Percentiles rank a stretch among this genome's conserved stretches.
These are phyloP conservation scores for Camelina neglecta DNA, from an alignment of 345 rosid species.

Conservation along the genomic window DNA sequence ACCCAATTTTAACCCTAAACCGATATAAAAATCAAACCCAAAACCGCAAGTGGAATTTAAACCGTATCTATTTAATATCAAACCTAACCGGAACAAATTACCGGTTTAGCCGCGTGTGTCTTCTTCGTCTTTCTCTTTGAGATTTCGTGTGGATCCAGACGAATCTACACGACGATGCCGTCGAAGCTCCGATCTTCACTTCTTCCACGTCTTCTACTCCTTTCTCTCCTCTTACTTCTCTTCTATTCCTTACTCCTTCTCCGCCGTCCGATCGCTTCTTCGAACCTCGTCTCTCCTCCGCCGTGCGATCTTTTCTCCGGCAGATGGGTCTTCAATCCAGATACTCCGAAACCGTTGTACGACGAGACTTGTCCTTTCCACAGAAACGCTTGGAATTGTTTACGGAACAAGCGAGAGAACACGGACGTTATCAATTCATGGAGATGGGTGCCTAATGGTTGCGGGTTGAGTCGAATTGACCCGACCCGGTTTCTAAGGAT, in stretches of 20 bases:
- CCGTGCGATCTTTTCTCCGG: slow-evolving; percentile 81
- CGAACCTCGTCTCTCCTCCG: slow-evolving; percentile 34
- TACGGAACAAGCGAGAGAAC: slow-evolving; percentile 66
- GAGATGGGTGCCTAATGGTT: slow-evolving; percentile 78
- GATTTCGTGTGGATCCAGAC: slow-evolving; percentile 39
- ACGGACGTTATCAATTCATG: slow-evolving; percentile 77
- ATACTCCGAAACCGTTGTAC: slow-evolving; percentile 54
- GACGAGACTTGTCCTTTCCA: slow-evolving; percentile 91
- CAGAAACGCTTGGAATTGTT: slow-evolving; percentile 92
- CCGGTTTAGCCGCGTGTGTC: slow-evolving; percentile 18
- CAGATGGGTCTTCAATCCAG: slow-evolving; percentile 60
- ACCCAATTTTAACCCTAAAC: background rate
- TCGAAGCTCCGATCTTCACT: slow-evolving; percentile 59
- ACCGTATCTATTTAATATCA: background rate
- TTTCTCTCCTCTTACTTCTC: slow-evolving; percentile 61
- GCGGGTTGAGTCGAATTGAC: slow-evolving; percentile 63
- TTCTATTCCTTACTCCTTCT: slow-evolving; percentile 52
- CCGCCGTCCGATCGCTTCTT: slow-evolving; percentile 37
- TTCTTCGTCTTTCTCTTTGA: slow-evolving; percentile 6
- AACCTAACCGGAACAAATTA: slow-evolving; percentile 2
- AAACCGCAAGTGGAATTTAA: background rate
- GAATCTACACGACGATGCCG: slow-evolving; percentile 51
- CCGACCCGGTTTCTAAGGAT: slow-evolving; percentile 59
- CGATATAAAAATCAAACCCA: background rate
- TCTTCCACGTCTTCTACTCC: slow-evolving; percentile 53